Conservation (phyloP, 2,329 filamentous ascomycete genomes). For the Fusarium begoniae region DNA sequence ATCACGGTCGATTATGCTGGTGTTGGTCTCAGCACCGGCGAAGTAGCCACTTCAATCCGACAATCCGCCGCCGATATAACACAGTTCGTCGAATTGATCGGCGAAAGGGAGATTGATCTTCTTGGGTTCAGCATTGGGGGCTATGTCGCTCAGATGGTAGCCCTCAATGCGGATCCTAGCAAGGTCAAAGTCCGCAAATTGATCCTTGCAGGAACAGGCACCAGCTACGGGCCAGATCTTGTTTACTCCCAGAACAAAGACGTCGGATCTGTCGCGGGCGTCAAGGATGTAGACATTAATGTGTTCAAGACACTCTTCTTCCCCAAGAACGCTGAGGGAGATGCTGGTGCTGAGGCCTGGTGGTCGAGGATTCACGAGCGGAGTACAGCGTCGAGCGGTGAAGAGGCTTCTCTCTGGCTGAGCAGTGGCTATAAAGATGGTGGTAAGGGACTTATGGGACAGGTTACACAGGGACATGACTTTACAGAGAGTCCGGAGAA, state of each 20-base stretch:
- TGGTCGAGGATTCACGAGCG: conserved; percentile 5
- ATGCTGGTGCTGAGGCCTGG: conserved; percentile 7
- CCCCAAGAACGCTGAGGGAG: background rate
- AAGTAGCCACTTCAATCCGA: background rate
- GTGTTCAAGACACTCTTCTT: conserved; percentile 13
- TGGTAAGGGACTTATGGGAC: background rate
- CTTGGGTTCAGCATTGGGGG: background rate
- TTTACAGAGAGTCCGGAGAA: background rate
- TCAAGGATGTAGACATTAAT: background rate
- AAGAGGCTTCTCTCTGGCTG: background rate
- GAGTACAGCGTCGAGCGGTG: background rate
- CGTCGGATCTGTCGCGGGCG: background rate
- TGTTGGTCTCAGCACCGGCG: background rate
- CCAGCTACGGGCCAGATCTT: background rate
- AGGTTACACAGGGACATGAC: background rate
- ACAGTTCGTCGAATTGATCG: background rate
- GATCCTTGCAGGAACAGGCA: background rate
- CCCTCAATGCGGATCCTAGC: background rate
- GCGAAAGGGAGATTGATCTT: background rate
- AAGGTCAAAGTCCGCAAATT: background rate
- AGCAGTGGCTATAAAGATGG: background rate
- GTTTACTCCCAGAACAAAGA: background rate
- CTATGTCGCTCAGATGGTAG: conserved; percentile 7
- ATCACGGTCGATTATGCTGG: conserved; percentile 4
- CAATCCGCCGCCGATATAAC: conserved; percentile 5